These are phyloP conservation scores for Chrysochromulina parva DNA, from an alignment of 78 protist species.

Conservation along the genomic window DNA sequence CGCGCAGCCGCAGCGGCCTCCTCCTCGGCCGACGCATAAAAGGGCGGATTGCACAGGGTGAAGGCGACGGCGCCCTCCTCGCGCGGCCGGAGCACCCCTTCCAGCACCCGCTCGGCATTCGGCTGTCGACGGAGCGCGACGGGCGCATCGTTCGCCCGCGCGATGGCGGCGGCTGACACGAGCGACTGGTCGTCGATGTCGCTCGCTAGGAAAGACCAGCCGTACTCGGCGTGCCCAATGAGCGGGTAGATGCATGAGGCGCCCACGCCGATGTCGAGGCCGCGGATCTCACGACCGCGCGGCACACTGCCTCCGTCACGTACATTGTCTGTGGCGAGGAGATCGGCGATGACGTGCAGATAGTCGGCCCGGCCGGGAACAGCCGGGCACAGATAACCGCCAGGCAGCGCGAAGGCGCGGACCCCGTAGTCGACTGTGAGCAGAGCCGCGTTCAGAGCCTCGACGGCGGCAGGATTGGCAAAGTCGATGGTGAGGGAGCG, in stretches of 20 bases:
- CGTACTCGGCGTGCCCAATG: background rate
- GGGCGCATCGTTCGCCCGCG: background rate
- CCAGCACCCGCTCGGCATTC: background rate
- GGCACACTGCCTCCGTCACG: background rate
- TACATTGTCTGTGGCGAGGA: background rate
- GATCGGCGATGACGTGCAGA: background rate
- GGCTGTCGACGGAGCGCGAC: background rate
- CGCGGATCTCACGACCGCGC: background rate
- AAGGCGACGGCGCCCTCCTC: too few species aligned
- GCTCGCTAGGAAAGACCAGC: background rate
- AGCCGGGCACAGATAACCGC: background rate
- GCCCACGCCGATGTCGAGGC: slow-evolving; percentile 5
- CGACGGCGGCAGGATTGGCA: too few species aligned
- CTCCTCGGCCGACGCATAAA: too few species aligned
- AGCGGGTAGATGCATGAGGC: slow-evolving; percentile 21
- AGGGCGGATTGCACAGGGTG: too few species aligned
- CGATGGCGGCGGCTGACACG: background rate
- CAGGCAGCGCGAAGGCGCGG: background rate
- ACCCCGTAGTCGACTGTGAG: too few species aligned
- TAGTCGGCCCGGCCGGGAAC: background rate
- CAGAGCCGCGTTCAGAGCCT: too few species aligned
- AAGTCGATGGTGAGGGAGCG: too few species aligned
- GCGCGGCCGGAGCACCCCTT: background rate
- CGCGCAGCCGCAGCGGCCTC: too few species aligned
- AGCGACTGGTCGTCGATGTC: background rate